Percentiles rank a stretch among this genome's conserved stretches.
These are phyloP conservation scores for Erodium trifolium DNA, from an alignment of 441 rosid genomes.

Conservation along the genomic window DNA sequence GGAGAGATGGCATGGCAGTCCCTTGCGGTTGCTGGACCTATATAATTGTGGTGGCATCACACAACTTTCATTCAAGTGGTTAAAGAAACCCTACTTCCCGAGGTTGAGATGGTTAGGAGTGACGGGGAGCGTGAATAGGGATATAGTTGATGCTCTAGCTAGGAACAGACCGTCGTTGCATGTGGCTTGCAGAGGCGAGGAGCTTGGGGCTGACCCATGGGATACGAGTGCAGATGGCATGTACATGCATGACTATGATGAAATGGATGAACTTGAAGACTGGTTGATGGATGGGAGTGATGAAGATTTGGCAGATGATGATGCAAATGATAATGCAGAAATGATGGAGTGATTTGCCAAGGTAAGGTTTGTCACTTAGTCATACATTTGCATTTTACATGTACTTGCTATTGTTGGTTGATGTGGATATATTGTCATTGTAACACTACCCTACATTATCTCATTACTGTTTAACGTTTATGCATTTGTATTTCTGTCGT, in stretches of 20 bases:
- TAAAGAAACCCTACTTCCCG: conserved; percentile 78
- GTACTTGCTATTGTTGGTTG: neutral
- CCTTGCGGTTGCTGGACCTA: conserved; percentile 63
- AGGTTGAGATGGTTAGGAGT: conserved; percentile 82
- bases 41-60: conserved; percentile 80
- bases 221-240: conserved; percentile 37
- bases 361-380: neutral
- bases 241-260: conserved; percentile 49
- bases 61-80: conserved; percentile 66
- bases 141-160: conserved; percentile 67
- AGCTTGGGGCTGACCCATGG: conserved; percentile 62
- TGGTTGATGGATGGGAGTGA: conserved; percentile 56
- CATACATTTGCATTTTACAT: neutral
- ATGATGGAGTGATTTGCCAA: conserved; percentile 13
- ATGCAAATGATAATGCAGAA: conserved; percentile 34
- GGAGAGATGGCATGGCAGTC: conserved; percentile 62
- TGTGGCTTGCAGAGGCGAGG: conserved; percentile 67
- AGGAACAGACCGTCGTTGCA: conserved; percentile 60
- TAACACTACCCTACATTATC: neutral
- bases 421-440: neutral
- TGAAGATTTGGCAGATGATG: conserved; percentile 38
- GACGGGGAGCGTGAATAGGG: conserved; percentile 67
- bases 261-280: conserved; percentile 61
- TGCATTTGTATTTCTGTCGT: neutral
- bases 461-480: neutral